Conservation (phyloP, 2,329 filamentous ascomycete genomes). For the Pestalotiopsis sp. region DNA sequence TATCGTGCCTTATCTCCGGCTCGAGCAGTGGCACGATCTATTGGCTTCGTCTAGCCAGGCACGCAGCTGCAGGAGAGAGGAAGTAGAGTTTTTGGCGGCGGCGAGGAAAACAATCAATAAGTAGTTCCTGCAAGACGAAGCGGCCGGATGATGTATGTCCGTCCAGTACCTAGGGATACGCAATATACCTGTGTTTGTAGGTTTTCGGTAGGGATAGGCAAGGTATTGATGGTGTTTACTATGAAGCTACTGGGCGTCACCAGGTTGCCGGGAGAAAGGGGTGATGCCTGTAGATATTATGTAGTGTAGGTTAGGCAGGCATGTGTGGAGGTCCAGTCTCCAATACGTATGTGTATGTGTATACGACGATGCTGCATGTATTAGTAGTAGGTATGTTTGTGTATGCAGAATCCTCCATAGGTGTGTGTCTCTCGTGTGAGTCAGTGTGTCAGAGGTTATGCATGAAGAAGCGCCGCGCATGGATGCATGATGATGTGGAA, state of each 20-base stretch:
- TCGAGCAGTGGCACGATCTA: not conserved
- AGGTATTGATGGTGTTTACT: constrained; percentile 12
- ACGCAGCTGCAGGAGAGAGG: not conserved
- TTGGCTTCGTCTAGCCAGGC: not conserved
- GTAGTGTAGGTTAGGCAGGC: not conserved
- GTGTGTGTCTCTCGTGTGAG: not conserved
- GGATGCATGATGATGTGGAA: constrained; percentile 10
- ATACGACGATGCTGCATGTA: too few species aligned
- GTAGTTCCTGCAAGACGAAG: not conserved
- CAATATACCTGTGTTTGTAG: not conserved
- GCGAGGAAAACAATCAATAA: not conserved
- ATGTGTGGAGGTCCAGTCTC: not conserved
- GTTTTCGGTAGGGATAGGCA: not conserved
- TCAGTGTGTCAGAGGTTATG: constrained; percentile 10
- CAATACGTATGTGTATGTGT: not conserved
- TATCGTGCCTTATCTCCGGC: not conserved
- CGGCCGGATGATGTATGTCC: not conserved
- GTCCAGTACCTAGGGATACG: not conserved
- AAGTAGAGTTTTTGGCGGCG: not conserved
- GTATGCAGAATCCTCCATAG: not conserved
- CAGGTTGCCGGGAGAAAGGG: constrained; percentile 13
- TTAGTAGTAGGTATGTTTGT: not conserved
- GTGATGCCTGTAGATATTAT: not conserved
- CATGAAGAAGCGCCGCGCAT: not conserved
- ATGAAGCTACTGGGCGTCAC: not conserved